phyloP scores from a whole-genome alignment of 1,284 basidiomycete genomes.

The Moesziomyces globuligerus region DNA sequence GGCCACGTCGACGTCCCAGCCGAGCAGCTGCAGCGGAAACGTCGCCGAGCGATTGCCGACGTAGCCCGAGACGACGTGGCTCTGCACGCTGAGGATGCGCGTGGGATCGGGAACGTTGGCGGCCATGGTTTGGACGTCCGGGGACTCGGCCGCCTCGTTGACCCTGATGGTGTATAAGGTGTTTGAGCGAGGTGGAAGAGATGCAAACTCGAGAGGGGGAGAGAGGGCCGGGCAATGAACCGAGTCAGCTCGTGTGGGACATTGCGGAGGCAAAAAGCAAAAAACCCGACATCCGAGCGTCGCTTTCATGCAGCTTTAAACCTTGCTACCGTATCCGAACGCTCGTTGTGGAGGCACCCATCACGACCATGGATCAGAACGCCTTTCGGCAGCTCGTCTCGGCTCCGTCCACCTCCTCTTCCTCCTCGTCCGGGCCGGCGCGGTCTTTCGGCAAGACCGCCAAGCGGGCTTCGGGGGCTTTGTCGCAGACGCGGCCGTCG shows the following conservation, averaged over 20 bases:
- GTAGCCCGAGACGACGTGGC: conserved; percentile 92
- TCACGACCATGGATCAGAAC: conserved; percentile 54
- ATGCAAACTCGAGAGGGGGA: not conserved
- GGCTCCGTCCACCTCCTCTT: conserved; percentile 11
- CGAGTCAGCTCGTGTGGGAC: conserved; percentile 9
- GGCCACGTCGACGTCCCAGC: conserved; percentile 94
- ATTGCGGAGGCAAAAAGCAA: not conserved
- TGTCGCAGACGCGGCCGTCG: conserved; percentile 14
- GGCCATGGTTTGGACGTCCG: conserved; percentile 23
- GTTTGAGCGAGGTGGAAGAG: not conserved
- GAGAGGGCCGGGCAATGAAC: conserved; percentile 27
- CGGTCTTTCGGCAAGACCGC: conserved; percentile 27
- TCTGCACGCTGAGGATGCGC: conserved; percentile 76
- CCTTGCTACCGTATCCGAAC: not conserved
- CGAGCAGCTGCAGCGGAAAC: conserved; percentile 92
- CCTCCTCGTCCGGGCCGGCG: not conserved
- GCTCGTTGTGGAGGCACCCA: not conserved
- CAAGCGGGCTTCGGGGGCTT: not conserved
- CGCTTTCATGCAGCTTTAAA: not conserved
- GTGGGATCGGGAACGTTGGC: conserved; percentile 45
- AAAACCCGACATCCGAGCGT: not conserved
- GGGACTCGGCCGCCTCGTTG: not conserved
- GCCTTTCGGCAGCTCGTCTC: conserved; percentile 56
- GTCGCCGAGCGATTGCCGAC: conserved; percentile 87
- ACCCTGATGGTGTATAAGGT: not conserved